A percentile compares a stretch with the other conserved stretches of the same genome.
Evolutionary conservation across 768 basidiomycete genomes (phyloP).

Genomic region (Suillus subluteus): DNA sequence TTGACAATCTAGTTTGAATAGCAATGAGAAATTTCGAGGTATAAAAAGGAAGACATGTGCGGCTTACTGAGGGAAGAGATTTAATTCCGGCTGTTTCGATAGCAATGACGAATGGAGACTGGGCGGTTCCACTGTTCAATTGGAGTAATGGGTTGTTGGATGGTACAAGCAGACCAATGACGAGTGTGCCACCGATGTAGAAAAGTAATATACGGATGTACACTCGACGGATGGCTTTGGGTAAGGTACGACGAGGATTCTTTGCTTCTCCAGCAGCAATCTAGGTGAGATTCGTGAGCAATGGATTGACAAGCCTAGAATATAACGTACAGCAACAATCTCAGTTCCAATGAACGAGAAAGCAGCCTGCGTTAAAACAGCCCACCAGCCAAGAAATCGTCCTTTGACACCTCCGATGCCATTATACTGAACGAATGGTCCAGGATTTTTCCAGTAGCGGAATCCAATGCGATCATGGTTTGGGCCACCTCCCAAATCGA

Average conservation of each 20-base stretch:
- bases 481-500: slow-evolving; percentile 91
- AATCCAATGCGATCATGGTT: slow-evolving; percentile 65
- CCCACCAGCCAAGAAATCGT: slow-evolving; percentile 73
- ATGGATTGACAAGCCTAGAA: neutral
- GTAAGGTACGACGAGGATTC: slow-evolving; percentile 76
- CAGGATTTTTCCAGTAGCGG: slow-evolving; percentile 84
- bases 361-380: slow-evolving; percentile 82
- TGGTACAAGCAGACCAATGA: slow-evolving; percentile 88
- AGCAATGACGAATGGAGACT: slow-evolving; percentile 92
- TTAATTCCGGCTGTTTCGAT: slow-evolving; percentile 87
- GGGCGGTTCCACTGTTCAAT: slow-evolving; percentile 57
- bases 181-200: slow-evolving; percentile 64
- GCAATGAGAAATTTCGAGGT: neutral
- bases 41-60: slow-evolving; percentile 19
- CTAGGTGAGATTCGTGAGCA: slow-evolving; percentile 38
- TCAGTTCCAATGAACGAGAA: slow-evolving; percentile 95
- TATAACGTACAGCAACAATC: slow-evolving; percentile 78
- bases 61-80: slow-evolving; percentile 69
- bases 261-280: slow-evolving; percentile 88
- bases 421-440: slow-evolving; percentile 79
- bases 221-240: slow-evolving; percentile 58
- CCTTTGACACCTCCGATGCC: slow-evolving; percentile 70
- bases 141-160: slow-evolving; percentile 61
- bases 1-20: slow-evolving; percentile 63
- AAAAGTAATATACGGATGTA: slow-evolving; percentile 84